Base-by-base conservation (phyloP, 1,284 basidiomycete species). In the Puccinia brachypodii region DNA sequence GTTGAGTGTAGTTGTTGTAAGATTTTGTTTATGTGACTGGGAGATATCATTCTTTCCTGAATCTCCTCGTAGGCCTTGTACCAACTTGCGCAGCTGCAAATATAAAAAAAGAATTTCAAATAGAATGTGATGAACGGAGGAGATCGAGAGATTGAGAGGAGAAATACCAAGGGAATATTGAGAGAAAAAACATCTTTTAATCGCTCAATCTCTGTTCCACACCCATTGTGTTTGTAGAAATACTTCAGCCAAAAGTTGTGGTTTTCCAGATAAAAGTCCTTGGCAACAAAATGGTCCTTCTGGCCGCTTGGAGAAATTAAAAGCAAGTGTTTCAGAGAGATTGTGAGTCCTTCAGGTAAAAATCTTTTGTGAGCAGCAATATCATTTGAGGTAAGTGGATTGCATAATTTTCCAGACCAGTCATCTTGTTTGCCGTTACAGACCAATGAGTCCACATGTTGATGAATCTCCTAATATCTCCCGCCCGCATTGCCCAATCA, bases 151-250 rank as follows among this genome's bases (percentile, higher is more conserved):
- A n/a, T n/a, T n/a, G n/a, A n/a, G n/a, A n/a, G n/a, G n/a, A n/a
- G n/a, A 22, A 11, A 50, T 33, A 44, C 40, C 1, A 71, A 22
- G 1, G 42, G 42, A 11, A 71, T 47, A 47, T 4, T 71, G 6
- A 47, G 42, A 13, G 68, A 47, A 40, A 71, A 71, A 16, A 71
- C 68, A 47, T 71, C 68, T 50, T 44, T 44, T 14, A 44, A 71
- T 6, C 40, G 42, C 16, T 2, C 2, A 8, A 44, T 71, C 28
- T 71, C 4, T 7, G 68, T 71, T 7, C 68, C 68, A 47, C 25
- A 16, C 8, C 68, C 68, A 13, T 11, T 47, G 42, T 71, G 68
- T 14, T 71, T 47, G 42, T 47, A 71, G 25, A 71, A 71, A 31
- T 71, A 71, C 16, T 71, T 71, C 1, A 71, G n/a, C 40, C 68